Conservation (phyloP, 164 flowering plant species). For the Cinnamomum chago region DNA sequence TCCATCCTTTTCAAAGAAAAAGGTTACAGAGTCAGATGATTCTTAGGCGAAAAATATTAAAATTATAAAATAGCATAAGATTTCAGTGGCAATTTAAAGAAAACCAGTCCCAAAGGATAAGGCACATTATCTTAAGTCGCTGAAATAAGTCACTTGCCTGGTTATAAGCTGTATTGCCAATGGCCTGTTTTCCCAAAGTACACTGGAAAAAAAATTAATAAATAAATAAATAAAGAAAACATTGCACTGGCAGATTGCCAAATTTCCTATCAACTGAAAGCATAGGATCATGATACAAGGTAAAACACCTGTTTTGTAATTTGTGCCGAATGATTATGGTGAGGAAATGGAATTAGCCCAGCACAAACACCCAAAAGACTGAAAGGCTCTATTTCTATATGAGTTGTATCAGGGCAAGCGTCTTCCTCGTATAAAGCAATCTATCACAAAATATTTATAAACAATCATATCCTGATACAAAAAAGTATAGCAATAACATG, state of each 20-base stretch:
- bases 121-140: neutral
- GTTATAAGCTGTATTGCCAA: slow-evolving; percentile 97
- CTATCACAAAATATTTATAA: slow-evolving; percentile 23
- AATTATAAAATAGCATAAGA: neutral
- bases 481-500: neutral
- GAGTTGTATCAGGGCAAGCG: slow-evolving; percentile 69
- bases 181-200: slow-evolving; percentile 99
- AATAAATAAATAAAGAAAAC: neutral
- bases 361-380: slow-evolving; percentile 90
- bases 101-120: neutral
- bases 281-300: neutral
- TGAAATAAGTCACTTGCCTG: slow-evolving; percentile 45
- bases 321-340: slow-evolving; percentile 97
- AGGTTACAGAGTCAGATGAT: neutral
- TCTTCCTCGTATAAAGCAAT: slow-evolving; percentile 87
- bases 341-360: slow-evolving; percentile 92
- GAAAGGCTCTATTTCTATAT: slow-evolving; percentile 96
- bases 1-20: neutral
- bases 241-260: neutral
- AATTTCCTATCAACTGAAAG: neutral
- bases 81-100: neutral
- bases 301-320: slow-evolving; percentile 86
- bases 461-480: neutral
- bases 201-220: slow-evolving; percentile 46
- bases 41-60: neutral